These are phyloP conservation scores for Triangularia setosa DNA, from an alignment of 2,329 filamentous ascomycete genomes.

Conservation along the genomic window DNA sequence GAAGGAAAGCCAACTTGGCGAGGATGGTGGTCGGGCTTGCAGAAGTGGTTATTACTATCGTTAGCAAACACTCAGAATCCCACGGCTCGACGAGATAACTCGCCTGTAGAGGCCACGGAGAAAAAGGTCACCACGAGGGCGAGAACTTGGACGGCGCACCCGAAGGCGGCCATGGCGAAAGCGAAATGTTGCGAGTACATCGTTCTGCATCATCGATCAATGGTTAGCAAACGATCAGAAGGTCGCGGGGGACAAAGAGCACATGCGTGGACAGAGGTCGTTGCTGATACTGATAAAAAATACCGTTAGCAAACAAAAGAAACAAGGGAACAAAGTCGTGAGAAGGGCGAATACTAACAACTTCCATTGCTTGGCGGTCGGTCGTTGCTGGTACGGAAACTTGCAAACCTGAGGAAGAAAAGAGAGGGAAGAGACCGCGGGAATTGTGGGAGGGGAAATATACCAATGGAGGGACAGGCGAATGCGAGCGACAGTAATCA, in stretches of 20 bases:
- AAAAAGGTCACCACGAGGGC: not conserved
- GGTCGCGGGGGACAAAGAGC: not conserved
- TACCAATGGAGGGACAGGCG: not conserved
- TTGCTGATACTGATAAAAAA: not conserved
- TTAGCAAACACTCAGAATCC: not conserved
- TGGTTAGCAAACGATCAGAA: not conserved
- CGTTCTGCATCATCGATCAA: not conserved
- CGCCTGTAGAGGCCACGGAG: not conserved
- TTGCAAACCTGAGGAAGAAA: not conserved
- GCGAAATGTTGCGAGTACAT: not conserved
- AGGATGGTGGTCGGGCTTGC: not conserved
- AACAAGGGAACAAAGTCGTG: not conserved
- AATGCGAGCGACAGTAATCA: not conserved
- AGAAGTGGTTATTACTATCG: not conserved
- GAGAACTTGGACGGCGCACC: not conserved
- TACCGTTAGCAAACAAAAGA: not conserved
- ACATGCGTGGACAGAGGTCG: not conserved
- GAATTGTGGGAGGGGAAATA: not conserved
- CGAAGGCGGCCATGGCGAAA: not conserved
- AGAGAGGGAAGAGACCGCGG: not conserved
- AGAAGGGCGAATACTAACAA: not conserved
- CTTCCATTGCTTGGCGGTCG: not conserved
- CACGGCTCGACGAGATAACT: not conserved
- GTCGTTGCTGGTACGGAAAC: not conserved
- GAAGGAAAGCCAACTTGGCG: not conserved